Base-by-base conservation (phyloP, 1,139 yeast species). In the Petasospora rhodanensis region DNA sequence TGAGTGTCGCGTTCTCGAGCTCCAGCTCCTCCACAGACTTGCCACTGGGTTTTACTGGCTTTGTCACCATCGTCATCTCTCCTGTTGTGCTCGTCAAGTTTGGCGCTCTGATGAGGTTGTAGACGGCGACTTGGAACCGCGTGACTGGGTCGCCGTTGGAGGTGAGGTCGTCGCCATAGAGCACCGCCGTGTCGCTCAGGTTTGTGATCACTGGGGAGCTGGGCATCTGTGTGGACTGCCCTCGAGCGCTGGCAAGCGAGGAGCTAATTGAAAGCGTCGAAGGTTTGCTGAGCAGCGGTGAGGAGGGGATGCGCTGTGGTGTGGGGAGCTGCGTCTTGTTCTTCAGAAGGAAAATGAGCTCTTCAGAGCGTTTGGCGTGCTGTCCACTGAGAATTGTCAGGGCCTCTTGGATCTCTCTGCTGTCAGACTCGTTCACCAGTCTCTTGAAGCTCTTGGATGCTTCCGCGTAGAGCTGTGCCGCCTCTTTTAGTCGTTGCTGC, bases 11-110 rank as follows among this genome's bases (percentile, higher is more conserved):
- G 19, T 48, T 48, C 27, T 49, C 52, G 14, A 44, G 12, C 31
- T 48, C 52, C 13, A 49, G 29, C 28, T 49, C 54, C 24, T 49
- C 54, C 12, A 42, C 25, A 4, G 47, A 38, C 27, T 49, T 49
- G 7, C 52, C 52, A 1, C 46, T 34, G 6, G 32, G 28, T 21
- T 39, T 41, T 7, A 26, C 7, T 6, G 29, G 32, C 28, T 28
- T 29, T 7, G 29, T 5, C 5, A 27, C 23, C 14, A 18, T n/a
- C 10, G 18, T 13, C 14, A 21, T 27, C 13, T n/a, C 8, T 31
- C 31, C n/a, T 14, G 20, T 12, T 22, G 17, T n/a, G 22, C 19
- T n/a, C n/a, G n/a, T n/a, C 21, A 35, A 22, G 13, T 31, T 41
- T 12, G 50, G 51, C 4, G 45, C 31, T 24, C 44, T 42, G 9